Conservation (phyloP, 805 yeast genomes). For the Alloascoidea africana region DNA sequence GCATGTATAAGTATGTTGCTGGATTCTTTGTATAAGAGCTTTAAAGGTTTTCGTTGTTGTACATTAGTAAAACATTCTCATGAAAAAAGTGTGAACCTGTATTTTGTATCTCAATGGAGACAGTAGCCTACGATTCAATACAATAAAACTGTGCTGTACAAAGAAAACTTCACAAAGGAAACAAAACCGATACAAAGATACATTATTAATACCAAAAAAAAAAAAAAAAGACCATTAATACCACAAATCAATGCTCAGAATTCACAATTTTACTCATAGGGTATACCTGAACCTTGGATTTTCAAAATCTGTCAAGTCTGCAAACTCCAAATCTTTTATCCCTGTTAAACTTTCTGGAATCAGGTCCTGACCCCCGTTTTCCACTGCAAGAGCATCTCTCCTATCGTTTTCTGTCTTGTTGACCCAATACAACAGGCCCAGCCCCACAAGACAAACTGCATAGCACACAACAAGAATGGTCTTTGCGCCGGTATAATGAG, state of each 20-base stretch:
- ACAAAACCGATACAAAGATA: neutral
- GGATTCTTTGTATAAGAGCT: too few relatives aligned
- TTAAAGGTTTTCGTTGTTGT: too few relatives aligned
- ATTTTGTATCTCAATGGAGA: neutral
- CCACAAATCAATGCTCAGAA: neutral
- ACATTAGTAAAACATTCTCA: too few relatives aligned
- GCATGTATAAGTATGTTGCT: too few relatives aligned
- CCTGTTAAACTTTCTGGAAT: neutral
- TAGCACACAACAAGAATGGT: slow-evolving; percentile 36
- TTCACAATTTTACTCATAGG: neutral
- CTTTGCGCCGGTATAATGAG: slow-evolving; percentile 41
- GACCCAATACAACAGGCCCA: neutral
- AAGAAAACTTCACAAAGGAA: neutral
- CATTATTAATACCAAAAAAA: neutral
- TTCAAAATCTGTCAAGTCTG: neutral
- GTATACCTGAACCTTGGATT: neutral
- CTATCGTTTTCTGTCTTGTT: neutral
- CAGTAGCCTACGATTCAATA: neutral
- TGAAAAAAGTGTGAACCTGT: too few relatives aligned
- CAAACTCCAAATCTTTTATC: neutral
- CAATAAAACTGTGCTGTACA: neutral
- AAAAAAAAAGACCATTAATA: neutral
- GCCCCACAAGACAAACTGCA: neutral
- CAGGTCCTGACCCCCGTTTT: too few relatives aligned
- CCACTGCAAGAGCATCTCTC: neutral